Evolutionary conservation across 306 rosid species (phyloP).

Genomic region (Mucuna pruriens): DNA sequence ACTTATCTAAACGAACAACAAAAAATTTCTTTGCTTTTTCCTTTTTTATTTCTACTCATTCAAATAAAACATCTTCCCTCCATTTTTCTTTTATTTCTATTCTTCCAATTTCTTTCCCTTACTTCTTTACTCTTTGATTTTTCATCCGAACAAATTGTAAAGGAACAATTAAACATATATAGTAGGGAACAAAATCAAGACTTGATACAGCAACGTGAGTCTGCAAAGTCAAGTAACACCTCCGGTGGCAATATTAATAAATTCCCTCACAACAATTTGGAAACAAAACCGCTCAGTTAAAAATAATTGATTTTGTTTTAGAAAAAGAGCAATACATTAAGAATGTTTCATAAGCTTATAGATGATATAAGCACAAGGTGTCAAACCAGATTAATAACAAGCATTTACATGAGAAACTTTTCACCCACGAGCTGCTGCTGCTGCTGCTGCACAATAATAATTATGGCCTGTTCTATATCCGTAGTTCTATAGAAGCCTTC

Average conservation of each 20-base stretch:
- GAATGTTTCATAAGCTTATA: slow-evolving; percentile 8
- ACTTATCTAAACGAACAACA: no score
- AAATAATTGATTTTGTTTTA: background rate
- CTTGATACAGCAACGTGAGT: no score
- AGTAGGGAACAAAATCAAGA: no score
- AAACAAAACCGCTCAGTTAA: background rate
- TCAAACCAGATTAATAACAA: slow-evolving; percentile 33
- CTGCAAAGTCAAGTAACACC: background rate
- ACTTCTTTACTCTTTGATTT: no score
- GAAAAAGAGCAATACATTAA: background rate
- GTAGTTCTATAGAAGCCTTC: background rate
- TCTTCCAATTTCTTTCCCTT: no score
- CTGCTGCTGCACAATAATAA: slow-evolving; percentile 53
- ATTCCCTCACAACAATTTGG: background rate
- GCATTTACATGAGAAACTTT: slow-evolving; percentile 21
- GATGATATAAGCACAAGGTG: slow-evolving; percentile 30
- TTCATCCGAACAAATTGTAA: no score
- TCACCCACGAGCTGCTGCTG: slow-evolving; percentile 37
- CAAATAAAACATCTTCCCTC: no score
- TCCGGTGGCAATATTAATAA: background rate
- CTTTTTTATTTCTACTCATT: no score
- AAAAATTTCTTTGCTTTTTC: no score
- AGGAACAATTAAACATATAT: no score
- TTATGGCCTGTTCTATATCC: slow-evolving; percentile 12
- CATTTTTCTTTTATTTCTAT: no score